phyloP scores from a whole-genome alignment of 768 basidiomycete species.

The Kwoniella botswanensis region DNA sequence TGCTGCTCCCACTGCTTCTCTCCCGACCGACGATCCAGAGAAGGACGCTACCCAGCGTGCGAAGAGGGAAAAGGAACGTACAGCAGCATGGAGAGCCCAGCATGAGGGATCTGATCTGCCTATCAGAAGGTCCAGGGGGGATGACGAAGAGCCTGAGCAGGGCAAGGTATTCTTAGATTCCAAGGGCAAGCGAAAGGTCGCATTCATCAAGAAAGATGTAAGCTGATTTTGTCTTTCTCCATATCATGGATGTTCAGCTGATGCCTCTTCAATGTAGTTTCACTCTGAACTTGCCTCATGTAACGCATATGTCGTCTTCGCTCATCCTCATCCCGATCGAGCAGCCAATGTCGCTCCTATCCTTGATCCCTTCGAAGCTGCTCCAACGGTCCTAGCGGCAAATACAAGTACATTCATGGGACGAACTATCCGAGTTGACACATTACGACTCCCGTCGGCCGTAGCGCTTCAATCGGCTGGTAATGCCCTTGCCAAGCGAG shows the following conservation, averaged over 20 bases:
- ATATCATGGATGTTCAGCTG: background rate
- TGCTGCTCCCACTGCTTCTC: constrained; percentile 74
- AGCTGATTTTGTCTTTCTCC: constrained; percentile 15
- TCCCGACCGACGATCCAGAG: constrained; percentile 58
- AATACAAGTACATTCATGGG: constrained; percentile 78
- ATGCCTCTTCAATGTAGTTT: constrained; percentile 61
- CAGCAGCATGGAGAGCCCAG: constrained; percentile 55
- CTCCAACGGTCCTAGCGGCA: constrained; percentile 66
- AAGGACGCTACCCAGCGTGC: constrained; percentile 45
- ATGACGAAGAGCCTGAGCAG: constrained; percentile 60
- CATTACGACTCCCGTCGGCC: constrained; percentile 61
- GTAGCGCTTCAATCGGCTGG: constrained; percentile 52
- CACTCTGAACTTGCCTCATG: constrained; percentile 76
- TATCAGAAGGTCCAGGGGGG: constrained; percentile 55
- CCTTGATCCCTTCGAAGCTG: constrained; percentile 66
- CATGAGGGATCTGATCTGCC: constrained; percentile 63
- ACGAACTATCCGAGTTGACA: constrained; percentile 78
- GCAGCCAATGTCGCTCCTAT: constrained; percentile 57
- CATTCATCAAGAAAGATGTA: constrained; percentile 82
- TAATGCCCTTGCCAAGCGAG: constrained; percentile 52
- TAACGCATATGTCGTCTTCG: constrained; percentile 91
- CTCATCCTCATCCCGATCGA: constrained; percentile 63
- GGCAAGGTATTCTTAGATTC: constrained; percentile 72
- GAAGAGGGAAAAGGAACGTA: constrained; percentile 55
- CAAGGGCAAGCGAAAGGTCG: constrained; percentile 87